Evolutionary conservation across 176 grass and related monocot genomes (phyloP), one percentile per base, ranked within the genome.

Genomic region (Aegilops sharonensis): DNA sequence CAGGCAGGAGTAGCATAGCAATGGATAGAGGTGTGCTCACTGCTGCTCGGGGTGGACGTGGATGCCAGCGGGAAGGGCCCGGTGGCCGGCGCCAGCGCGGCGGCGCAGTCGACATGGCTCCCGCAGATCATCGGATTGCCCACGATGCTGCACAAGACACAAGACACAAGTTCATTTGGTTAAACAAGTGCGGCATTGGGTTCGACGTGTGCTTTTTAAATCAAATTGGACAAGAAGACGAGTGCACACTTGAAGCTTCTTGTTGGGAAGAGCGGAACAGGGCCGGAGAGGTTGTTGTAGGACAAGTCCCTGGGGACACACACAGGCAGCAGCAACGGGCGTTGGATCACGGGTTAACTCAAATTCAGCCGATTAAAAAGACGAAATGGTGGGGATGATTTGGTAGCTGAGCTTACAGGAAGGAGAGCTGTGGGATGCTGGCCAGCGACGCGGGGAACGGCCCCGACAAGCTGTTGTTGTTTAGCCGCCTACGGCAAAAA

Each of bases 391-490:
- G 78, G 88, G 39, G 23, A 24, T 6, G 4, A 75, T 47, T 61
- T 29, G 11, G 2, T 63, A 54, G 11, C 4, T 3, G 11, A 45
- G 56, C n/a, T 34, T 86, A 95, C 96, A 98, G 79, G 86, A 98
- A 95, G 5, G 93, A 86, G 64, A 98, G 92, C 79, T 92, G 82
- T 20, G 90, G 89, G 84, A 98, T 88, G 75, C 86, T 95, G 48
- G 92, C 92, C 40, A 98, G 85, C 30, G 96, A 89, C 79, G 78
- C 80, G 5, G 96, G 96, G 76, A 98, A 91, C 43, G 86, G 8
- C 11, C 93, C 96, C 64, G 91, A 95, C 82, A 98, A 81, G 88
- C 90, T 95, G 88, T 98, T 98, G 86, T 98, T 98, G 93, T 98
- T 98, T 13, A 98, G 88, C 70, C 93, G 88, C 92, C 93, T 95